These are phyloP conservation scores for Fusarium mangiferae DNA, from an alignment of 2,329 filamentous ascomycete species.

Conservation along the genomic window DNA sequence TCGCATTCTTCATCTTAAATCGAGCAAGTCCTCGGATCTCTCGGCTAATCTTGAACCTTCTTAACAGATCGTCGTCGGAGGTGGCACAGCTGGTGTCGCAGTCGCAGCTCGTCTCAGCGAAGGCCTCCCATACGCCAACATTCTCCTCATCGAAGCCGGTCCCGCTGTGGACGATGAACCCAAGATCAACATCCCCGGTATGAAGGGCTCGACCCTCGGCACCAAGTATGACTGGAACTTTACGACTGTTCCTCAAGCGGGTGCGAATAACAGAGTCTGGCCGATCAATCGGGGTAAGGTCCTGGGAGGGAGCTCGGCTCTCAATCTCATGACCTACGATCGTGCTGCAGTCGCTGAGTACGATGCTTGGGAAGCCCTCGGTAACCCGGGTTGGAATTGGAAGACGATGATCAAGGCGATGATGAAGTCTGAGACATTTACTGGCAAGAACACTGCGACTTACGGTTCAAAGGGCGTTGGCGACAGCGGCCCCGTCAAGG, in stretches of 20 bases:
- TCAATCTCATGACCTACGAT: conserved; percentile 48
- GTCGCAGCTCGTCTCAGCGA: conserved; percentile 47
- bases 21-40: not conserved
- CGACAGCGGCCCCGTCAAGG: conserved; percentile 34
- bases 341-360: conserved; percentile 44
- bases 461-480: conserved; percentile 34
- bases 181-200: conserved; percentile 17
- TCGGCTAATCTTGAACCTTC: not conserved
- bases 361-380: conserved; percentile 51
- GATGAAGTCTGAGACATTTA: conserved; percentile 34
- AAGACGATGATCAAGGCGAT: conserved; percentile 33
- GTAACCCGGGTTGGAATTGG: conserved; percentile 53
- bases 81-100: conserved; percentile 46
- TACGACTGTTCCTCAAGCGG: conserved; percentile 41
- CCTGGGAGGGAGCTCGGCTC: conserved; percentile 45
- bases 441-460: conserved; percentile 36
- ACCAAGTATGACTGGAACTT: conserved; percentile 46
- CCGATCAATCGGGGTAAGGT: conserved; percentile 40
- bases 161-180: conserved; percentile 9
- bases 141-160: conserved; percentile 15
- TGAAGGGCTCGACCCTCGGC: conserved; percentile 31
- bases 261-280: conserved; percentile 34
- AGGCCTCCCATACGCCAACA: conserved; percentile 31
- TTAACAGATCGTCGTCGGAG: conserved; percentile 44
- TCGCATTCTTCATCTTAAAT: not conserved